Evolutionary conservation across 2,329 filamentous ascomycete genomes (phyloP).

Genomic region (Pseudocercospora macadamiae): DNA sequence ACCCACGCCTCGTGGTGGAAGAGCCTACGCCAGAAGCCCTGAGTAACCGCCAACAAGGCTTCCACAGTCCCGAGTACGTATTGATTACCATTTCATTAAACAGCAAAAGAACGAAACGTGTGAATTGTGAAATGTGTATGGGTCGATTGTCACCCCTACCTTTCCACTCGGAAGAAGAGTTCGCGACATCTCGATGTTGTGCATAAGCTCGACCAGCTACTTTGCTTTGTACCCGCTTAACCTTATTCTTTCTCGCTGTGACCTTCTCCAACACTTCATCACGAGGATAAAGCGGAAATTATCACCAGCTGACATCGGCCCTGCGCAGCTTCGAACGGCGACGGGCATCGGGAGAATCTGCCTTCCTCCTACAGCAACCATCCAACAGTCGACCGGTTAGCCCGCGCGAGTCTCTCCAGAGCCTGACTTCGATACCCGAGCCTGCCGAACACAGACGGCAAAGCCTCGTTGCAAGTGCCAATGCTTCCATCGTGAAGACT

Average conservation of each 20-base stretch:
- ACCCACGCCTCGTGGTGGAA: constrained; percentile 19
- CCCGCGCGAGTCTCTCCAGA: neutral
- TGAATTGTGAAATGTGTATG: too few relatives aligned
- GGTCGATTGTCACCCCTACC: neutral
- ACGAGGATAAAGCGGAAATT: neutral
- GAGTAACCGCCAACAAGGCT: neutral
- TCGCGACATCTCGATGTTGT: constrained; percentile 14
- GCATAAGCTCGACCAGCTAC: constrained; percentile 17
- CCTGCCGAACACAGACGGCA: constrained; percentile 34
- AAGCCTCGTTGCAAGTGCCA: constrained; percentile 43
- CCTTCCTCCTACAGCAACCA: neutral
- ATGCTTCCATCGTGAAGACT: constrained; percentile 53
- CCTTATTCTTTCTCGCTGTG: constrained; percentile 9
- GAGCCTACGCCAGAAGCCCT: constrained; percentile 24
- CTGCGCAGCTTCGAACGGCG: constrained; percentile 12
- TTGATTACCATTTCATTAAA: constrained; percentile 1
- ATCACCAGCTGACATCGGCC: neutral
- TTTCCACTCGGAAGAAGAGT: neutral
- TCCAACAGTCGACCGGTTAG: neutral
- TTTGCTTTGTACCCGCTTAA: constrained; percentile 13
- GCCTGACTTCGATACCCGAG: neutral
- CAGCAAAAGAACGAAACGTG: neutral
- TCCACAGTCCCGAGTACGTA: neutral
- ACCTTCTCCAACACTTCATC: neutral
- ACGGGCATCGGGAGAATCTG: constrained; percentile 6